Conservation (phyloP, 768 basidiomycete genomes). For the Pisolithus microcarpus region DNA sequence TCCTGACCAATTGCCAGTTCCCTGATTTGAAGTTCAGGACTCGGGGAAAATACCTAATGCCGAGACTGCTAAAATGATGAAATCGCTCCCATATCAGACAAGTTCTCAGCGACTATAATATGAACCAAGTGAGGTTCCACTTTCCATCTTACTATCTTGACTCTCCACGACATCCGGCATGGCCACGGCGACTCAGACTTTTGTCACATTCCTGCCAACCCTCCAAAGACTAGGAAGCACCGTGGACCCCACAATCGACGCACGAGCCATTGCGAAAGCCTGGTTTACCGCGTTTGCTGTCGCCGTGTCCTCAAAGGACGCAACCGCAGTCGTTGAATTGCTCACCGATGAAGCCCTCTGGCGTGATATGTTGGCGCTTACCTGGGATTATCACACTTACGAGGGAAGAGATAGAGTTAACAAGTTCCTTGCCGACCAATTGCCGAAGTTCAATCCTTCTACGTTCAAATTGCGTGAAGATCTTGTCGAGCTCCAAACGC, state of each 20-base stretch:
- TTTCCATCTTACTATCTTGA: too few relatives aligned
- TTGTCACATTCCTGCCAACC: neutral
- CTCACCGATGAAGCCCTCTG: constrained; percentile 33
- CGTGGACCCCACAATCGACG: neutral
- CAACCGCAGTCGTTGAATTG: constrained; percentile 16
- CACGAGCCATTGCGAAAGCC: neutral
- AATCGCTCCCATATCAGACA: too few relatives aligned
- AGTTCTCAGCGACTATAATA: too few relatives aligned
- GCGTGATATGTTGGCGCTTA: constrained; percentile 48
- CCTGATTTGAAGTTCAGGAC: too few relatives aligned
- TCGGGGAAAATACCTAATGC: too few relatives aligned
- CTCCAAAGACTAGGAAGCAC: neutral
- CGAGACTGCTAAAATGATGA: too few relatives aligned
- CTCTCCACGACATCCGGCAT: too few relatives aligned
- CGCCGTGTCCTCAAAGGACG: constrained; percentile 1
- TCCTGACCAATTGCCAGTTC: too few relatives aligned
- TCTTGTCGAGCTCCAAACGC: constrained; percentile 23
- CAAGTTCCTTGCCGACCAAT: constrained; percentile 29
- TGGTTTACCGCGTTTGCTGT: too few relatives aligned
- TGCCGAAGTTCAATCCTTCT: constrained; percentile 14
- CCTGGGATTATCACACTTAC: constrained; percentile 42
- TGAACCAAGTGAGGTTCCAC: too few relatives aligned
- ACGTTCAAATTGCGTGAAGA: constrained; percentile 17
- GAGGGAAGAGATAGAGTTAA: constrained; percentile 25
- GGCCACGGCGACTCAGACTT: too few relatives aligned